Evolutionary conservation across 805 yeast species (phyloP).

Genomic region (Wickerhamiella allomyrinae): DNA sequence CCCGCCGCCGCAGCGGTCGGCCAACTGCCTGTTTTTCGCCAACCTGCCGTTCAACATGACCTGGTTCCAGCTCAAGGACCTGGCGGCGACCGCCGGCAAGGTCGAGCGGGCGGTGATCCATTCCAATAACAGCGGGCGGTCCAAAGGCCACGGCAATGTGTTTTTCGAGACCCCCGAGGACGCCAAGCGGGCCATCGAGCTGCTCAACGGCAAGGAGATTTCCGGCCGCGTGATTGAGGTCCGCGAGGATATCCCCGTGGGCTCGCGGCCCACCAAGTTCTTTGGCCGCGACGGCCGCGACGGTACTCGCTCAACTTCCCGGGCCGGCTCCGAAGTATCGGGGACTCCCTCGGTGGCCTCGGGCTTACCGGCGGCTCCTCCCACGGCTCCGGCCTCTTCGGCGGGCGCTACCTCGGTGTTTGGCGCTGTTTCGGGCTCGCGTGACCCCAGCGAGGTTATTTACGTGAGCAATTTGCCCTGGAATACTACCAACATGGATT

Average conservation of each 20-base stretch:
- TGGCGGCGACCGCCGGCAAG: conserved; percentile 63
- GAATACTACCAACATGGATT: conserved; percentile 75
- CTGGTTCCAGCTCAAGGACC: conserved; percentile 78
- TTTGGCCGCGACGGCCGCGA: neutral
- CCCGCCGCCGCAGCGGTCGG: neutral
- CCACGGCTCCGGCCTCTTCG: neutral
- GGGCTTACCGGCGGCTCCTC: neutral
- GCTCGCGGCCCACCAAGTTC: conserved; percentile 17
- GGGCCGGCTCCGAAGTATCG: neutral
- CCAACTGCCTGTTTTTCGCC: conserved; percentile 44
- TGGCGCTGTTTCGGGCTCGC: conserved; percentile 27
- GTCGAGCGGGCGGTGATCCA: conserved; percentile 75
- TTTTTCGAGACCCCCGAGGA: conserved; percentile 50
- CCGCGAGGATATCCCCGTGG: conserved; percentile 46
- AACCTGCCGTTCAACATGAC: conserved; percentile 69
- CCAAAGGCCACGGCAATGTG: conserved; percentile 79
- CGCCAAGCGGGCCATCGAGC: conserved; percentile 56
- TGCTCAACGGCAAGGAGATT: conserved; percentile 51
- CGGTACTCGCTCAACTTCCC: neutral
- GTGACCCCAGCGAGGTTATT: conserved; percentile 45
- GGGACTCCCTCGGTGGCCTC: neutral
- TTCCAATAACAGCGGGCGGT: conserved; percentile 51
- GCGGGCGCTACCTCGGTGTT: conserved; percentile 4
- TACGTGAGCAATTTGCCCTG: conserved; percentile 72
- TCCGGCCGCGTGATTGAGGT: conserved; percentile 72